These are phyloP conservation scores for Lineolata rhizophorae DNA, from an alignment of 495 filamentous ascomycete species.

Conservation along the genomic window DNA sequence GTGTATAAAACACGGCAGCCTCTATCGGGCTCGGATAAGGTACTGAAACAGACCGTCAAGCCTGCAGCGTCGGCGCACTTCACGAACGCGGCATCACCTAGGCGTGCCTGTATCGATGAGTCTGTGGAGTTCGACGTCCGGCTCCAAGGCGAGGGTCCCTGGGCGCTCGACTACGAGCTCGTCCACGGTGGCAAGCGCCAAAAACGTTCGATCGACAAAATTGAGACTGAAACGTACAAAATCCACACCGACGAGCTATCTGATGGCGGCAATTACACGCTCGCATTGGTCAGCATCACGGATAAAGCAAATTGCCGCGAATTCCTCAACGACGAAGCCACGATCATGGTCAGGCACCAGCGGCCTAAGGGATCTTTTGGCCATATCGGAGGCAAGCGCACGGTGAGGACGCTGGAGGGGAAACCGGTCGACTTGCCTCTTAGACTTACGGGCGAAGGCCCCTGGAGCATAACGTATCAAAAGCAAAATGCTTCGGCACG, in stretches of 20 bases:
- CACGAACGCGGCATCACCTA: conserved; percentile 25
- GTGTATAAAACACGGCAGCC: conserved; percentile 49
- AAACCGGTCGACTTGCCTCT: conserved; percentile 53
- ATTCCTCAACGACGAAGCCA: conserved; percentile 55
- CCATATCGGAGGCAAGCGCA: conserved; percentile 51
- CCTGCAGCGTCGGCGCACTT: conserved; percentile 69
- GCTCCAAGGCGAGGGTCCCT: conserved; percentile 64
- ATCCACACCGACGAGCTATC: conserved; percentile 53
- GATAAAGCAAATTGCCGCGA: conserved; percentile 73
- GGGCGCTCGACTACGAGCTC: conserved; percentile 80
- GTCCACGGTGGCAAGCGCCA: conserved; percentile 72
- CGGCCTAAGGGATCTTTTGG: conserved; percentile 71
- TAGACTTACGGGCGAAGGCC: conserved; percentile 57
- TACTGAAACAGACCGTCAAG: conserved; percentile 78
- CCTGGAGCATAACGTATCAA: conserved; percentile 59
- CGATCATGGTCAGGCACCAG: conserved; percentile 68
- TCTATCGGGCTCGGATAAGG: conserved; percentile 25
- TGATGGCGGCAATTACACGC: conserved; percentile 68
- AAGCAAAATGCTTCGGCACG: conserved; percentile 32
- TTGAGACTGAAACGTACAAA: conserved; percentile 33
- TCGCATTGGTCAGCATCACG: conserved; percentile 63
- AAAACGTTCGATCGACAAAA: conserved; percentile 38
- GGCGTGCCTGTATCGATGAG: conserved; percentile 63
- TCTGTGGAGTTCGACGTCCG: conserved; percentile 46
- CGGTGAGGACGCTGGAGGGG: conserved; percentile 51